These are phyloP conservation scores for Pyrrhoderma noxium DNA, from an alignment of 1,284 basidiomycete species.

Conservation along the genomic window DNA sequence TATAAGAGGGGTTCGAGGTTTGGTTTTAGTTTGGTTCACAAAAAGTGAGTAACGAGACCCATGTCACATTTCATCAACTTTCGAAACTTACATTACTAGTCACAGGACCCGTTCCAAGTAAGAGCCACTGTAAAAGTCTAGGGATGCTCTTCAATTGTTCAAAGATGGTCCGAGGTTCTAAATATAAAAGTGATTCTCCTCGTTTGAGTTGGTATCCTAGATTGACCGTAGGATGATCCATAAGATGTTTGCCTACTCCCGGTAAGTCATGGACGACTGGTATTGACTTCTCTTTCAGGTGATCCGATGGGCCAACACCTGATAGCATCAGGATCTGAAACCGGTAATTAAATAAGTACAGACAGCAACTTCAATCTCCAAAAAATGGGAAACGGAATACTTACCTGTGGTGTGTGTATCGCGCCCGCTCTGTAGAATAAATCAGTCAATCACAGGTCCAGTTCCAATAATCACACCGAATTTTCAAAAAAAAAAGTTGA, in stretches of 20 bases:
- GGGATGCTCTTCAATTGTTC: slow-evolving; percentile 29
- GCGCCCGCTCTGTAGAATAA: slow-evolving; percentile 21
- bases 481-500: too few species aligned
- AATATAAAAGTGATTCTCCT: slow-evolving; percentile 34
- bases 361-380: too few species aligned
- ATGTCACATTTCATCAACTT: too few species aligned
- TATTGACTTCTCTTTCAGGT: slow-evolving; percentile 44
- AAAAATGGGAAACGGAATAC: too few species aligned
- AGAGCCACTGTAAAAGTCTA: slow-evolving; percentile 36
- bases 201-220: slow-evolving; percentile 44
- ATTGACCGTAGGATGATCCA: slow-evolving; percentile 49
- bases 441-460: background rate
- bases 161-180: slow-evolving; percentile 19
- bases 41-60: too few species aligned
- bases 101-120: slow-evolving; percentile 39
- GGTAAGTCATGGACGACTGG: slow-evolving; percentile 46
- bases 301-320: slow-evolving; percentile 52
- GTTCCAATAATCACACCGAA: background rate
- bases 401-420: slow-evolving; percentile 20
- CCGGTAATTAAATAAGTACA: too few species aligned
- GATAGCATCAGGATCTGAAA: slow-evolving; percentile 62
- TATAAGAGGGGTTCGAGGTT: too few species aligned
- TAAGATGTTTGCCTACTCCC: slow-evolving; percentile 52
- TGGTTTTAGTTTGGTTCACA: too few species aligned
- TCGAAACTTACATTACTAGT: slow-evolving; percentile 43